Evolutionary conservation across 2,329 filamentous ascomycete species (phyloP), one percentile per base, ranked within the genome.

Genomic region (Chrysoporthe deuterocubensis): DNA sequence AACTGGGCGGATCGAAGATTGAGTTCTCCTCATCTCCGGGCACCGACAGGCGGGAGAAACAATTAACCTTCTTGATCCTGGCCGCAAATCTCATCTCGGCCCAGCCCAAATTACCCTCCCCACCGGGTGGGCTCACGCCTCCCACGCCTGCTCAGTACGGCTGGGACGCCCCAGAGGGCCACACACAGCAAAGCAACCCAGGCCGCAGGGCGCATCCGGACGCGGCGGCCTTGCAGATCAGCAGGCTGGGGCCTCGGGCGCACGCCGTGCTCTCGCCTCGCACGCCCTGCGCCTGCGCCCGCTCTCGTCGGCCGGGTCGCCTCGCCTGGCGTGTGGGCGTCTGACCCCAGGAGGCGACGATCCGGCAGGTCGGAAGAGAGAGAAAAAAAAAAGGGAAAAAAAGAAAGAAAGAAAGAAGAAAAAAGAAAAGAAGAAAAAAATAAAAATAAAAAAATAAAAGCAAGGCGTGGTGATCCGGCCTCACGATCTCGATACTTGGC

Each of bases 61-160:
- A 57, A 34, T 57, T 57, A 57, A 57, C 54, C 54, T 57, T 57
- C 32, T 57, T 57, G 54, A 57, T 57, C 54, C 54, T 57, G 54
- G 54, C 54, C 34, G 54, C 54, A 40, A 40, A 57, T 57, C 54
- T 57, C 54, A 40, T 57, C 34, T 40, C 54, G 34, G 54, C 54
- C 54, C 54, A 40, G 54, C 54, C 54, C 34, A 57, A 26, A 57
- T 40, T 37, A 54, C 16, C 26, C 32, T 21, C 50, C 50, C 32
- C 50, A 54, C 50, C 50, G 6, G 26, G 50, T 54, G 50, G 50
- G 21, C 50, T 13, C 44, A 26, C 26, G 26, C 26, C 26, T 26
- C 26, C 26, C 26, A 26, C 26, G 26, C 26, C 26, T 26, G 26
- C 26, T 26, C 26, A 26, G 26, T 52, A 26, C 48, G 13, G 21